Evolutionary conservation across 306 rosid species (phyloP), one percentile per base, ranked within the genome.

Genomic region (Lathyrus tuberosus): DNA sequence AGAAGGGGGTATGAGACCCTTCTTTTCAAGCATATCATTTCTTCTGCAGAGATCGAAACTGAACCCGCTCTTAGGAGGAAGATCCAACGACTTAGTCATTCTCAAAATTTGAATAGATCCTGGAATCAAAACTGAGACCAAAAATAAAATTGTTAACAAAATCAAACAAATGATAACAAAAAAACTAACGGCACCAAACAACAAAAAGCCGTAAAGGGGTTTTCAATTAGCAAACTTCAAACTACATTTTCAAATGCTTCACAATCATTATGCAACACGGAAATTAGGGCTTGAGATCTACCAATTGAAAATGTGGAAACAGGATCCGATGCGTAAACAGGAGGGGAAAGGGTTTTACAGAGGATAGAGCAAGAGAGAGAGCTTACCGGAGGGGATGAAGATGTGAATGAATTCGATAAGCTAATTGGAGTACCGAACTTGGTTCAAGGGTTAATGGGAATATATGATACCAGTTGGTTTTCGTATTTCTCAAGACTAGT

Each of bases 31-130:
- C 98, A 94, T 90, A 2, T 76, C 97, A 14, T 94, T 94, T 69
- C 96, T 84, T 81, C 96, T 85, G 61, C 94, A 92, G 17, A 92
- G 90, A 81, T 92, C 96, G 64, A 88, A 94, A 75, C 85, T 88
- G 74, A 94, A 90, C 2, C 97, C 99, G 42, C 95, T 92, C 78
- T 87, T 90, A 24, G 92, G 86, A 68, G 98, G 96, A 82, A 84
- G 84, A 53, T 89, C 96, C 18, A 83, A 40, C 0, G 85, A 12
- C 69, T 72, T 81, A 60, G 91, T 52, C 99, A 94, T 94, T 1
- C 47, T 74, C 16, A 10, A 80, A 46, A 52, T 11, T 48, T 9
- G 10, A 80, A 67, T 41, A 6, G 62, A 77, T 56, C 82, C 89
- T 85, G 66, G 37, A 73, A 51, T 80, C 3, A 10, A 10, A 74